Evolutionary conservation across 352 stramenopile genomes (phyloP).

Genomic region (Globisporangium middletonii): DNA sequence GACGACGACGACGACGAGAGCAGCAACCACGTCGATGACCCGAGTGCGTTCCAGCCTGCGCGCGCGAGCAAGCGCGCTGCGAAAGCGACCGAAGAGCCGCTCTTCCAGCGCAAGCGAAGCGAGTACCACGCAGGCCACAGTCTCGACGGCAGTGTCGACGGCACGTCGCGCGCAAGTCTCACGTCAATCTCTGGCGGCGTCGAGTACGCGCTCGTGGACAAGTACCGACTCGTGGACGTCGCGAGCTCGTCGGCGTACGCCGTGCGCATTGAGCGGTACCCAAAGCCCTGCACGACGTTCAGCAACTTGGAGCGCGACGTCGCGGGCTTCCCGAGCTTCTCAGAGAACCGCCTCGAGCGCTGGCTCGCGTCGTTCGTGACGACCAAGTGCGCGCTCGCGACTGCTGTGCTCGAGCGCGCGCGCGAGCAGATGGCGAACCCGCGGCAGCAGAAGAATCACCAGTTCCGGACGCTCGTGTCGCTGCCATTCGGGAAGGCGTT

Average conservation of each 20-base stretch:
- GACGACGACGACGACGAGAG: slow-evolving; percentile 39
- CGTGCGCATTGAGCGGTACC: slow-evolving; percentile 74
- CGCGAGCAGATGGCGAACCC: slow-evolving; percentile 39
- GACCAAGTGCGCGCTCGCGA: slow-evolving; percentile 43
- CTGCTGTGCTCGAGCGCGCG: slow-evolving; percentile 43
- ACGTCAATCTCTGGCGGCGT: slow-evolving; percentile 45
- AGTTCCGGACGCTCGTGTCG: slow-evolving; percentile 65
- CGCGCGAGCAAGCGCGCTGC: slow-evolving; percentile 9
- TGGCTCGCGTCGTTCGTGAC: slow-evolving; percentile 63
- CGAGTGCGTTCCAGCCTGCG: slow-evolving; percentile 16
- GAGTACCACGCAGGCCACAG: slow-evolving; percentile 35
- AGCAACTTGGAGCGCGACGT: slow-evolving; percentile 55
- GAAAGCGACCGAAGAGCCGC: slow-evolving; percentile 41
- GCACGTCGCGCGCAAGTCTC: slow-evolving; percentile 33
- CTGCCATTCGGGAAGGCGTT: slow-evolving; percentile 61
- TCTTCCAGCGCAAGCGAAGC: slow-evolving; percentile 52
- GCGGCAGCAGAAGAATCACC: slow-evolving; percentile 61
- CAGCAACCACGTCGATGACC: slow-evolving; percentile 40
- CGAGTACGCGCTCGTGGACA: slow-evolving; percentile 65
- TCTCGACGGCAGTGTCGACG: slow-evolving; percentile 27
- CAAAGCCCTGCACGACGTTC: slow-evolving; percentile 62
- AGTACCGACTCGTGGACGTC: slow-evolving; percentile 62
- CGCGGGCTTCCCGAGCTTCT: slow-evolving; percentile 45
- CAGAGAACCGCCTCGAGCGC: slow-evolving; percentile 67
- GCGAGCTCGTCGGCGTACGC: slow-evolving; percentile 68